Evolutionary conservation across 352 stramenopile species (phyloP).

Genomic region (Phytopythium sindhum): DNA sequence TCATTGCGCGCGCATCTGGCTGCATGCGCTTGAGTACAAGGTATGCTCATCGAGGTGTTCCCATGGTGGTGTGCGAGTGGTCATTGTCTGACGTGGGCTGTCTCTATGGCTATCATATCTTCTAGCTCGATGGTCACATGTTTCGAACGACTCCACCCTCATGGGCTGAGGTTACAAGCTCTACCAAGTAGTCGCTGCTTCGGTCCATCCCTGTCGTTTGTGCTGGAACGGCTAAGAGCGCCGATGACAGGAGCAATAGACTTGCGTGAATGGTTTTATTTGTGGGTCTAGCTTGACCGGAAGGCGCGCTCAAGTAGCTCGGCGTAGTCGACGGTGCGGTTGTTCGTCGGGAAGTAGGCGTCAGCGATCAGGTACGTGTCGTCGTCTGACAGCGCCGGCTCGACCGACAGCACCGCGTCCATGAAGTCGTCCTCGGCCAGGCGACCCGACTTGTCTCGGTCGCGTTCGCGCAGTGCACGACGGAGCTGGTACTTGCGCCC

Average conservation of each 20-base stretch:
- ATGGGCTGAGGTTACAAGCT: constrained; percentile 35
- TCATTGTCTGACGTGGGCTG: constrained; percentile 3
- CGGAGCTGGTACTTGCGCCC: constrained; percentile 67
- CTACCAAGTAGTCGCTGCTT: constrained; percentile 3
- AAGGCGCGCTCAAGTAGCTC: constrained; percentile 70
- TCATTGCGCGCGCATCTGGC: constrained; percentile 84
- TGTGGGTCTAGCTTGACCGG: constrained; percentile 10
- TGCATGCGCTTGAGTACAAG: constrained; percentile 87
- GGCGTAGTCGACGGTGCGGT: constrained; percentile 62
- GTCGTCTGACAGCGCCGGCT: constrained; percentile 59
- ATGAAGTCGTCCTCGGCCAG: constrained; percentile 78
- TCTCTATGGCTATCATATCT: constrained; percentile 6
- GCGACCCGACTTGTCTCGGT: constrained; percentile 48
- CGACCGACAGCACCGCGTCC: constrained; percentile 54
- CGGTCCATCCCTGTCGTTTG: neutral
- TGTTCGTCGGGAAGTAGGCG: constrained; percentile 72
- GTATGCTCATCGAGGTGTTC: constrained; percentile 21
- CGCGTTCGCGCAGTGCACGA: constrained; percentile 56
- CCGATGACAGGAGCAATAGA: neutral
- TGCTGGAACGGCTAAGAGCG: neutral
- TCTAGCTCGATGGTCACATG: constrained; percentile 63
- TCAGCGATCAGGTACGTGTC: constrained; percentile 73
- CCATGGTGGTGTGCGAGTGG: neutral
- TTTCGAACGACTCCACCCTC: constrained; percentile 55
- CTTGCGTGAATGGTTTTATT: neutral